Evolutionary conservation across 1,284 basidiomycete genomes (phyloP).

Genomic region (Tylopilus sp.): DNA sequence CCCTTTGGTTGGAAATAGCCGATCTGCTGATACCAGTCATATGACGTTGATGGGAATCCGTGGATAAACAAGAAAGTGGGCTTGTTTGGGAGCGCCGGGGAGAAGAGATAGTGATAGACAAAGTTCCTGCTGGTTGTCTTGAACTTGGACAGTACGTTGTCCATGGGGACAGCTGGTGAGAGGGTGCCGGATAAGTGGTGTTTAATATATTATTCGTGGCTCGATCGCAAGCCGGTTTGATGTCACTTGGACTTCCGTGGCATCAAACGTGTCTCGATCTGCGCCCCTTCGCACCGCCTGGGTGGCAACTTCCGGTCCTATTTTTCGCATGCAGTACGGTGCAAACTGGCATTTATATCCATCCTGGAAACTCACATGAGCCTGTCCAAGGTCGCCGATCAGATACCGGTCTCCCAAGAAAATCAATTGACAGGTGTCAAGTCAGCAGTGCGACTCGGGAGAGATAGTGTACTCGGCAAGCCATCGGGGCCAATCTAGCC

Average conservation of each 20-base stretch:
- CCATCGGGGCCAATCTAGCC: conserved; percentile 1
- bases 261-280: conserved; percentile 23
- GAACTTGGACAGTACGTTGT: conserved; percentile 24
- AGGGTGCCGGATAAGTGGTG: background rate
- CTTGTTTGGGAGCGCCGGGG: conserved; percentile 23
- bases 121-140: conserved; percentile 27
- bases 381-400: background rate
- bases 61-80: conserved; percentile 44
- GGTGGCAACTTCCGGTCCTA: conserved; percentile 1
- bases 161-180: conserved; percentile 21
- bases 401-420: background rate
- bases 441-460: background rate
- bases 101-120: conserved; percentile 32
- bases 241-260: conserved; percentile 7
- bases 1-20: conserved; percentile 41
- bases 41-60: conserved; percentile 43
- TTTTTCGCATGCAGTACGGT: background rate
- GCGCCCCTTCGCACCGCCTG: conserved; percentile 16
- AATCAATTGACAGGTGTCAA: conserved; percentile 1
- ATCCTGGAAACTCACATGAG: background rate
- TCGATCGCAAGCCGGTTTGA: conserved; percentile 20
- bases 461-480: conserved; percentile 1
- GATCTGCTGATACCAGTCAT: conserved; percentile 44
- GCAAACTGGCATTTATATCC: conserved; percentile 3
- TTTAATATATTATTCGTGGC: conserved; percentile 13